Percentiles rank a stretch among this genome's conserved stretches.
phyloP scores from a whole-genome alignment of 78 protist species.

The Bigelowiella natans region DNA sequence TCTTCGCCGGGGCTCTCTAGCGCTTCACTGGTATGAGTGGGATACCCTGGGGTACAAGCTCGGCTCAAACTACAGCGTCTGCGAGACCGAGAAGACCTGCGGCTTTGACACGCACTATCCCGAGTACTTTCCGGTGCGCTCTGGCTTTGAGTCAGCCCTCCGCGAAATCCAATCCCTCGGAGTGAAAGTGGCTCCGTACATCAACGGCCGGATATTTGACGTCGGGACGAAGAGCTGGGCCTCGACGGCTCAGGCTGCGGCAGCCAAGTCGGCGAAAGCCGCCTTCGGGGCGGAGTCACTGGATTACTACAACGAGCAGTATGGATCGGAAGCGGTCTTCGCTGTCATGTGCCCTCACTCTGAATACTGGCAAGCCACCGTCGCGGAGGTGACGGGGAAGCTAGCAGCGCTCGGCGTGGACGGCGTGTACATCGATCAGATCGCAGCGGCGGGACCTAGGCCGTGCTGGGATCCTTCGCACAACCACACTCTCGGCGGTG shows the following conservation, averaged over 20 bases:
- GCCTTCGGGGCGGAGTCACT: background rate
- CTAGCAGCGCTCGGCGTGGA: background rate
- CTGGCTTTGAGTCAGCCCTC: background rate
- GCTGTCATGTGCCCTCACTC: slow-evolving; percentile 28
- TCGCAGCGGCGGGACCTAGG: slow-evolving; percentile 17
- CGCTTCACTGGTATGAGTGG: slow-evolving; percentile 35
- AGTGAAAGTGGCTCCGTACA: slow-evolving; percentile 23
- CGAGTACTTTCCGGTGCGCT: slow-evolving; percentile 19
- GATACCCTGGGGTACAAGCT: slow-evolving; percentile 6
- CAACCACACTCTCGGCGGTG: slow-evolving; percentile 28
- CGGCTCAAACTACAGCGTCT: slow-evolving; percentile 9
- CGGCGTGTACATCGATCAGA: slow-evolving; percentile 31
- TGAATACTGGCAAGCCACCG: slow-evolving; percentile 1
- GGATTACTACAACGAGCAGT: slow-evolving; percentile 3
- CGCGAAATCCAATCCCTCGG: background rate
- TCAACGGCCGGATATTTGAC: slow-evolving; percentile 30
- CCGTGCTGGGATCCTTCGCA: slow-evolving; percentile 23
- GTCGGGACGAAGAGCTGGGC: background rate
- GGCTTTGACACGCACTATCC: slow-evolving; percentile 32
- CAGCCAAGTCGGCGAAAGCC: background rate
- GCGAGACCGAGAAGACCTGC: slow-evolving; percentile 5
- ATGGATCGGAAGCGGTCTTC: slow-evolving; percentile 16
- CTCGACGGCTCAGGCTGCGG: background rate
- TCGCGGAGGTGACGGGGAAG: background rate
- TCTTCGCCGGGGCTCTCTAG: background rate